Percentiles rank a stretch among this genome's conserved stretches.
Conservation (phyloP, 139 green algal genomes). For the Microglena sp. region DNA sequence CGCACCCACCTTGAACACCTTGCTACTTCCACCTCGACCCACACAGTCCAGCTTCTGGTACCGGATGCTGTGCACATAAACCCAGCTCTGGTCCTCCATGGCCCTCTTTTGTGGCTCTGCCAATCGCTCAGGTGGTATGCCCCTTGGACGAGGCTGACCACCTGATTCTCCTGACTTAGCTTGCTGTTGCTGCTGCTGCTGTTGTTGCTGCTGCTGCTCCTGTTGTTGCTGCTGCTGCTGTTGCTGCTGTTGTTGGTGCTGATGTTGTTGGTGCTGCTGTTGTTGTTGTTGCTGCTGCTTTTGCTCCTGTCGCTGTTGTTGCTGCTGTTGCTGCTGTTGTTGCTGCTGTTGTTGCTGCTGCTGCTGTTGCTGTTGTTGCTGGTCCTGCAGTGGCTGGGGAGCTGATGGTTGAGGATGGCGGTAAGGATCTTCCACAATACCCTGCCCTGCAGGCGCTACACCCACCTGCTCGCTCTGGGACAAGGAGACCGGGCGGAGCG, state of each 20-base stretch:
- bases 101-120: slow-evolving; percentile 22
- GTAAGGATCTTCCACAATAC: background rate
- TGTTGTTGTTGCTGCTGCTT: too few relatives aligned
- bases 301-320: background rate
- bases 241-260: slow-evolving; percentile 4
- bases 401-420: background rate
- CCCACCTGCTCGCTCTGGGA: too few relatives aligned
- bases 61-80: slow-evolving; percentile 63
- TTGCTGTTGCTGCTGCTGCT: background rate
- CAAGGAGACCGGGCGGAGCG: too few relatives aligned
- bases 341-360: slow-evolving; percentile 13
- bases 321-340: slow-evolving; percentile 7
- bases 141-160: slow-evolving; percentile 8
- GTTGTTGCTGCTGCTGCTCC: background rate
- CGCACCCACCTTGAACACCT: slow-evolving; percentile 75
- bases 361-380: slow-evolving; percentile 9
- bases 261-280: too few relatives aligned
- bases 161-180: too few relatives aligned
- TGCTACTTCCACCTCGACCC: slow-evolving; percentile 83
- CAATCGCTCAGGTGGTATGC: slow-evolving; percentile 17
- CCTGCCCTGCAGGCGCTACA: too few relatives aligned
- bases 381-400: slow-evolving; percentile 2
- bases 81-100: slow-evolving; percentile 67
- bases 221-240: slow-evolving; percentile 16
- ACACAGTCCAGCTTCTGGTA: slow-evolving; percentile 94